Evolutionary conservation across 192 early-diverging fungal species (phyloP), one percentile per base, ranked within the genome.

Genomic region (Podila horticola): DNA sequence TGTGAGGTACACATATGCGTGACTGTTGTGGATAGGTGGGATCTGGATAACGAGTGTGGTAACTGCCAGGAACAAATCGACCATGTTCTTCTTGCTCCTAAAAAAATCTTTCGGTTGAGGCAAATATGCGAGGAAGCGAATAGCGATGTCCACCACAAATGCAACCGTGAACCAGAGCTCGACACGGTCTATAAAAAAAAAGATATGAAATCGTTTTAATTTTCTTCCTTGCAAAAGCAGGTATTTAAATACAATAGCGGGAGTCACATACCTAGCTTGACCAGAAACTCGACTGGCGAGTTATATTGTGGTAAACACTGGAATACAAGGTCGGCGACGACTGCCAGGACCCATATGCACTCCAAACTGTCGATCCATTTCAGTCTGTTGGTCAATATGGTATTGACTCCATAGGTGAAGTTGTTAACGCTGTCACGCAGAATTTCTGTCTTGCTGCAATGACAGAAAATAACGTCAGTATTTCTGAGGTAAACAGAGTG

Each of bases 41-140:
- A 89, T 83, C 71, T 86, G 85, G 30, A 90, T 90, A 3, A 89
- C 63, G 36, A 86, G 76, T 0, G 87, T 89, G 5, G 84, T 34
- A 24, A 86, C 36, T 13, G 82, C 86, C 55, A 90, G 50, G 29
- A 84, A 63, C n/a, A 89, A 50, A 63, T 90, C 89, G 0, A 84
- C 82, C 11, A 33, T 24, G 50, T 90, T 90, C 55, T 83, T 83
- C 28, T 63, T 81, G 28, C 81, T 76, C 9, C 58, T 55, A 33
- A 89, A 89, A 50, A 90, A 90, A 2, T 64, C 67, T 28, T 57
- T 67, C 20, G 82, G 71, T 7, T 67, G 55, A 9, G 71, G 81
- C 13, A 81, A 51, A 59, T 72, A 84, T 20, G 71, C 66, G 45
- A 69, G 26, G 38, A 88, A 72, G 13, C 89, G 75, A 15, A 88